Conservation (phyloP, 2,329 filamentous ascomycete genomes). For the Penicillium sp. region DNA sequence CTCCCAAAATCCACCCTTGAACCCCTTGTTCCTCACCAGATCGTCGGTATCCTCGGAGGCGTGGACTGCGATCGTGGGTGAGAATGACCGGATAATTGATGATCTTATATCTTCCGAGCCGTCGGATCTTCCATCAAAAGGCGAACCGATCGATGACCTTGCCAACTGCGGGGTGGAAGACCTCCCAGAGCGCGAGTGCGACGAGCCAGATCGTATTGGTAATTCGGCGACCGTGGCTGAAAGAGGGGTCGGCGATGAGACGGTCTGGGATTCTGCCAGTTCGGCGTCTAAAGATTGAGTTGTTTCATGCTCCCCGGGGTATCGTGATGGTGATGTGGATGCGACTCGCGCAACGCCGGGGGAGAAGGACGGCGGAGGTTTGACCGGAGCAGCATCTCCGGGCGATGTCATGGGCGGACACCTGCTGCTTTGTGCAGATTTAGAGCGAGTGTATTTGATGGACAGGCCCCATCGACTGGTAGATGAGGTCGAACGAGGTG, state of each 20-base stretch:
- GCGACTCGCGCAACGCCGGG: slow-evolving; percentile 60
- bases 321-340: slow-evolving; percentile 63
- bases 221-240: slow-evolving; percentile 65
- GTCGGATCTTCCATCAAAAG: slow-evolving; percentile 53
- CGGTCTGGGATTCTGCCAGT: slow-evolving; percentile 53
- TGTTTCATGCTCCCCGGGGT: slow-evolving; percentile 49
- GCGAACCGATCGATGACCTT: slow-evolving; percentile 43
- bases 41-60: slow-evolving; percentile 84
- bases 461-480: slow-evolving; percentile 31
- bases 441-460: slow-evolving; percentile 16
- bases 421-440: slow-evolving; percentile 27
- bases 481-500: slow-evolving; percentile 1
- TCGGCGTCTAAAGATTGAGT: slow-evolving; percentile 42
- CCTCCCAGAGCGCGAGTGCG: slow-evolving; percentile 58
- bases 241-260: slow-evolving; percentile 54
- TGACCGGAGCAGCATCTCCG: slow-evolving; percentile 61
- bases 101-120: slow-evolving; percentile 56
- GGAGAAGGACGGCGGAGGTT: slow-evolving; percentile 68
- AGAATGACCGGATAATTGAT: slow-evolving; percentile 78
- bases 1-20: slow-evolving; percentile 76
- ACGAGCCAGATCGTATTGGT: slow-evolving; percentile 66
- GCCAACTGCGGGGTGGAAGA: slow-evolving; percentile 52
- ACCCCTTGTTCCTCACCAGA: slow-evolving; percentile 77
- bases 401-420: slow-evolving; percentile 67
- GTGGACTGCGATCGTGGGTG: slow-evolving; percentile 82